These are phyloP conservation scores for Crepidotus variabilis DNA, from an alignment of 768 basidiomycete genomes.

Conservation along the genomic window DNA sequence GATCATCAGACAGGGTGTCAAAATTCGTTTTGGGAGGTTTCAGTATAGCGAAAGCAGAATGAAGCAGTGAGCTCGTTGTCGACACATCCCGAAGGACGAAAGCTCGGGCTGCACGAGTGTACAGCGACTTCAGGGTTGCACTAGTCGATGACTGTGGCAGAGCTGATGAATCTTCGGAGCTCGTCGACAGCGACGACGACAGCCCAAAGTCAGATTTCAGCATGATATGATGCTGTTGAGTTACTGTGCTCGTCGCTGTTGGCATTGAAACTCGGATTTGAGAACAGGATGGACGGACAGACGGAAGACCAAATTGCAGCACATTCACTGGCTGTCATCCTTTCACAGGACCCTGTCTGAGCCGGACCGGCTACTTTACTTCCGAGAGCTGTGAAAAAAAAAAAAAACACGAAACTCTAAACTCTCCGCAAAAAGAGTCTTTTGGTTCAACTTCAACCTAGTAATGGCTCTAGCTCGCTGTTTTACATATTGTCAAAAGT, in stretches of 20 bases:
- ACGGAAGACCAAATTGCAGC: not conserved
- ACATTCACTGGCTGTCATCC: not conserved
- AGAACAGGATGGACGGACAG: not conserved
- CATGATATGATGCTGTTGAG: constrained; percentile 19
- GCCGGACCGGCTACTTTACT: not conserved
- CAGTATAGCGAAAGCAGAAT: constrained; percentile 66
- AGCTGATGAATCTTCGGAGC: constrained; percentile 11
- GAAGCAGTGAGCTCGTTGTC: constrained; percentile 62
- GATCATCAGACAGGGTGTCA: constrained; percentile 46
- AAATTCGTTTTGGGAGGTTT: constrained; percentile 29
- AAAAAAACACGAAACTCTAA: not conserved
- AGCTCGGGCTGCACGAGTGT: constrained; percentile 73
- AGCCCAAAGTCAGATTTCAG: constrained; percentile 33
- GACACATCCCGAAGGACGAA: constrained; percentile 72
- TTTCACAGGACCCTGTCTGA: not conserved
- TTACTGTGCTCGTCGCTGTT: constrained; percentile 44
- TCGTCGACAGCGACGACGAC: constrained; percentile 10
- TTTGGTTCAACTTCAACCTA: not conserved
- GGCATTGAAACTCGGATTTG: constrained; percentile 35
- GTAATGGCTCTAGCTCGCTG: no score
- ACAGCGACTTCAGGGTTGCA: constrained; percentile 64
- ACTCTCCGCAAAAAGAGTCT: not conserved
- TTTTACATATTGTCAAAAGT: no score
- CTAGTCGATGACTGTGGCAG: constrained; percentile 20
- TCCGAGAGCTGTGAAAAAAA: not conserved